These are phyloP conservation scores for Avena insularis DNA, from an alignment of 176 grass and related monocot genomes.

Conservation along the genomic window DNA sequence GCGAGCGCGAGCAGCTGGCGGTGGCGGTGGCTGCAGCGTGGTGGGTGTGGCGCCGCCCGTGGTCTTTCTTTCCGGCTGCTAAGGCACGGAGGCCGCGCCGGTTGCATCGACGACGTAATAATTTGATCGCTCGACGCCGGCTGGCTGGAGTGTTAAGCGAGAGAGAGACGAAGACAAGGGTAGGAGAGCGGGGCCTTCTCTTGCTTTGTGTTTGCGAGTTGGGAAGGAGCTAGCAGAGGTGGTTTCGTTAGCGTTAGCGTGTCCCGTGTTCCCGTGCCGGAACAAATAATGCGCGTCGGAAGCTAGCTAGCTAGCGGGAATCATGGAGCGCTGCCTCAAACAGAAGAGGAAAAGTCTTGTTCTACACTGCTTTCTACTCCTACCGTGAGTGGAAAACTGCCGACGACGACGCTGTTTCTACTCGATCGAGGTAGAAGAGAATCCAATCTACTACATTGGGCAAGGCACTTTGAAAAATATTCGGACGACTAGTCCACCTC, in stretches of 20 bases:
- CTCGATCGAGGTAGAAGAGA: neutral
- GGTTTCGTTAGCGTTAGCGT: conserved; percentile 12
- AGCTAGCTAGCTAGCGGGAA: conserved; percentile 45
- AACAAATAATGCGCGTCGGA: conserved; percentile 19
- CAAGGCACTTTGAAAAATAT: too few species aligned
- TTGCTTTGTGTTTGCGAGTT: neutral
- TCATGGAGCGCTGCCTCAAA: conserved; percentile 42
- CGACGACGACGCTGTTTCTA: neutral
- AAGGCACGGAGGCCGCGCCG: neutral
- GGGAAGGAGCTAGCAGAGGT: neutral
- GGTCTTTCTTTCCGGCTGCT: neutral
- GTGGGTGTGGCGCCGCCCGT: neutral
- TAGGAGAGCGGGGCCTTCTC: neutral
- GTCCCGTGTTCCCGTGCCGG: conserved; percentile 16
- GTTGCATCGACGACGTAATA: conserved; percentile 36
- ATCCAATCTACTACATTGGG: neutral
- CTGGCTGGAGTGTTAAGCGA: neutral
- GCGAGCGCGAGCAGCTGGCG: neutral
- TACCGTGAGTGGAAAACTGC: neutral
- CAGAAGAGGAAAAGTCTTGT: neutral
- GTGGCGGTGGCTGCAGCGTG: neutral
- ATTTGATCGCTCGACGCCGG: neutral
- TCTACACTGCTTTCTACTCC: neutral
- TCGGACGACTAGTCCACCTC: too few species aligned
- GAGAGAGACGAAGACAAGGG: neutral